These are phyloP conservation scores for Cercis canadensis DNA, from an alignment of 306 rosid genomes.

Conservation along the genomic window DNA sequence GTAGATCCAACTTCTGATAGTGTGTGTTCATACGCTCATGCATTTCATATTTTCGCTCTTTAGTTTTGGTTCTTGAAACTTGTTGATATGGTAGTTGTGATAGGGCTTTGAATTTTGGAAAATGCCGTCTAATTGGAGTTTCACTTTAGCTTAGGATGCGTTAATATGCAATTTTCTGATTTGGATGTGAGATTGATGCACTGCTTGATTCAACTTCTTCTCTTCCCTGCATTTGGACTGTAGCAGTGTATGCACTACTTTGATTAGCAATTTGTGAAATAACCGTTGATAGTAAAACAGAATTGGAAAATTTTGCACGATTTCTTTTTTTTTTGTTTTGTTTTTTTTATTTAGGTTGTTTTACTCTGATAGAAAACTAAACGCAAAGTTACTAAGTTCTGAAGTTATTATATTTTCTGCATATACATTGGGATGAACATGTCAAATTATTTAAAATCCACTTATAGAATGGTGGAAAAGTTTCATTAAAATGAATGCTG, in stretches of 20 bases:
- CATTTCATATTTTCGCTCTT: conserved; percentile 15
- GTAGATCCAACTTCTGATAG: conserved; percentile 44
- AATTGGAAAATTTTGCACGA: conserved; percentile 6
- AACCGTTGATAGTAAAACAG: not conserved
- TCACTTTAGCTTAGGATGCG: conserved; percentile 9
- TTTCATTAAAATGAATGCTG: conserved; percentile 23
- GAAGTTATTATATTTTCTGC: conserved; percentile 8
- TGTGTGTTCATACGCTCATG: conserved; percentile 19
- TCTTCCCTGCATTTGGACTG: not conserved
- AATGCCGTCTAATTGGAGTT: conserved; percentile 40
- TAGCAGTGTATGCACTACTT: not conserved
- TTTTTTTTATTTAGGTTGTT: not conserved
- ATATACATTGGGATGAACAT: conserved; percentile 8
- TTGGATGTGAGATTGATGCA: not conserved
- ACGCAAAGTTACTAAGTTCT: conserved; percentile 5
- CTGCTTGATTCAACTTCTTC: conserved; percentile 8
- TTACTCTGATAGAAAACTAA: conserved; percentile 6
- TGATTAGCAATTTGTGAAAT: conserved; percentile 11
- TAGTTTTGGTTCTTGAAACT: conserved; percentile 9
- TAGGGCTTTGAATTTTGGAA: conserved; percentile 29
- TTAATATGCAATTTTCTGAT: conserved; percentile 23
- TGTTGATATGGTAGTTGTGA: conserved; percentile 18
- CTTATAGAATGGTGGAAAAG: conserved; percentile 10
- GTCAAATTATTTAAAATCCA: conserved; percentile 14
- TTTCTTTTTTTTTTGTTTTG: not conserved